phyloP scores from a whole-genome alignment of 1,284 basidiomycete species.

The Malassezia yamatoensis region DNA sequence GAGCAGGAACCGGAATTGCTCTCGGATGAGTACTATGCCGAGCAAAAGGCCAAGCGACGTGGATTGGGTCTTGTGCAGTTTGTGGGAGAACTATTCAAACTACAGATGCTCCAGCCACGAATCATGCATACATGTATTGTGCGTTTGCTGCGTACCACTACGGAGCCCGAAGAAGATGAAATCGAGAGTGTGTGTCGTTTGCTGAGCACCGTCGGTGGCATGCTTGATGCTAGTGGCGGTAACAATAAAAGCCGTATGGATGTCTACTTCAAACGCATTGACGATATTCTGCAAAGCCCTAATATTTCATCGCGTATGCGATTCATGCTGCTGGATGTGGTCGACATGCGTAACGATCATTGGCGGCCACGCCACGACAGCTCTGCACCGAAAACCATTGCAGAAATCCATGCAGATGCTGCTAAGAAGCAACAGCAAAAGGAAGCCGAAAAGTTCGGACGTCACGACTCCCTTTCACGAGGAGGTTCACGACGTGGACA shows the following conservation, averaged over 20 bases:
- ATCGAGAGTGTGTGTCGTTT: slow-evolving; percentile 92
- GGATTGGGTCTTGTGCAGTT: slow-evolving; percentile 94
- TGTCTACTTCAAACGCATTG: slow-evolving; percentile 84
- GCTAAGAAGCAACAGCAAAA: slow-evolving; percentile 51
- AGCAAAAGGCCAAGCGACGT: slow-evolving; percentile 90
- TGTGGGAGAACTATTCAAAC: slow-evolving; percentile 94
- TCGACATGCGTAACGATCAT: slow-evolving; percentile 72
- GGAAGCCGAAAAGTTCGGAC: slow-evolving; percentile 29
- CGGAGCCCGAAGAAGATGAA: slow-evolving; percentile 92
- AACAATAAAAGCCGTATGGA: slow-evolving; percentile 68
- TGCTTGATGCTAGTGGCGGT: slow-evolving; percentile 56
- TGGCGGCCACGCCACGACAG: slow-evolving; percentile 68
- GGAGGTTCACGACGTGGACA: slow-evolving; percentile 66
- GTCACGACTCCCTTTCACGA: slow-evolving; percentile 56
- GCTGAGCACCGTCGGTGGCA: slow-evolving; percentile 72
- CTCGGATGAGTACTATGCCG: slow-evolving; percentile 92
- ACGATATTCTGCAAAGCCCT: slow-evolving; percentile 60
- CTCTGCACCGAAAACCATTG: slow-evolving; percentile 75
- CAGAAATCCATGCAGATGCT: slow-evolving; percentile 69
- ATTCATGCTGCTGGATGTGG: slow-evolving; percentile 88
- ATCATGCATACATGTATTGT: slow-evolving; percentile 96
- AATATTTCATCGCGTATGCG: slow-evolving; percentile 76
- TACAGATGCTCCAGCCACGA: slow-evolving; percentile 82
- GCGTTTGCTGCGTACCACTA: slow-evolving; percentile 80
- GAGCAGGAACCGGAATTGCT: slow-evolving; percentile 54